Percentiles rank a stretch among this genome's conserved stretches.
Conservation (phyloP, 805 yeast species). For the Wickerhamomyces canadensis region DNA sequence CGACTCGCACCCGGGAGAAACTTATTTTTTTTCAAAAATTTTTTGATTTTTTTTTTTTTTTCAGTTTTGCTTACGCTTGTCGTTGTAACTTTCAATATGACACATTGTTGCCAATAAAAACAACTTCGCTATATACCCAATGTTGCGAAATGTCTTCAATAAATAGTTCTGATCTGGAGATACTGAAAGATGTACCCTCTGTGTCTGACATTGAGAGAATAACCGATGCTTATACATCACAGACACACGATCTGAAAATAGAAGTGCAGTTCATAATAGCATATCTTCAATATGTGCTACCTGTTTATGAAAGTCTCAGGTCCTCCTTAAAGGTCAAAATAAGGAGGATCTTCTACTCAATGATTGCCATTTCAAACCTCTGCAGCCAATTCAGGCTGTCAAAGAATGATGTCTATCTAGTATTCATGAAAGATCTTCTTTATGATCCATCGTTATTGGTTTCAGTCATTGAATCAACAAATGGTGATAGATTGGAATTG, state of each 20-base stretch:
- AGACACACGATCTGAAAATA: constrained; percentile 7
- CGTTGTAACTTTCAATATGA: too few relatives aligned
- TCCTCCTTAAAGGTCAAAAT: constrained; percentile 8
- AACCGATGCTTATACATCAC: constrained; percentile 5
- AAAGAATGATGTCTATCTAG: constrained; percentile 17
- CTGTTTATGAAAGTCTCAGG: constrained; percentile 18
- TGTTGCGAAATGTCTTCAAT: background rate
- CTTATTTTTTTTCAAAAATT: constrained; percentile 1
- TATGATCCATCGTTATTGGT: constrained; percentile 12
- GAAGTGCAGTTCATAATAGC: constrained; percentile 12
- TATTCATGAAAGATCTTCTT: constrained; percentile 17
- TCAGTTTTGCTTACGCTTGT: background rate
- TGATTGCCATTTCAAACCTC: constrained; percentile 15
- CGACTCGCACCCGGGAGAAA: constrained; percentile 21
- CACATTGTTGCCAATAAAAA: too few relatives aligned
- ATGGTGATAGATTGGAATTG: constrained; percentile 8
- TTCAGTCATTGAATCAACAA: constrained; percentile 5
- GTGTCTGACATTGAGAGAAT: constrained; percentile 9
- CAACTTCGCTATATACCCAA: background rate
- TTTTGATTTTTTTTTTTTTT: background rate
- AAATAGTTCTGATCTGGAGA: background rate
- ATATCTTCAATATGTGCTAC: constrained; percentile 18
- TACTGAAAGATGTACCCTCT: constrained; percentile 11
- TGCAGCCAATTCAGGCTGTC: constrained; percentile 16
- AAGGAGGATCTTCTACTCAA: constrained; percentile 13